These are phyloP conservation scores for Dysphania ambrosioides DNA, from an alignment of 148 eudicot species.

Conservation along the genomic window DNA sequence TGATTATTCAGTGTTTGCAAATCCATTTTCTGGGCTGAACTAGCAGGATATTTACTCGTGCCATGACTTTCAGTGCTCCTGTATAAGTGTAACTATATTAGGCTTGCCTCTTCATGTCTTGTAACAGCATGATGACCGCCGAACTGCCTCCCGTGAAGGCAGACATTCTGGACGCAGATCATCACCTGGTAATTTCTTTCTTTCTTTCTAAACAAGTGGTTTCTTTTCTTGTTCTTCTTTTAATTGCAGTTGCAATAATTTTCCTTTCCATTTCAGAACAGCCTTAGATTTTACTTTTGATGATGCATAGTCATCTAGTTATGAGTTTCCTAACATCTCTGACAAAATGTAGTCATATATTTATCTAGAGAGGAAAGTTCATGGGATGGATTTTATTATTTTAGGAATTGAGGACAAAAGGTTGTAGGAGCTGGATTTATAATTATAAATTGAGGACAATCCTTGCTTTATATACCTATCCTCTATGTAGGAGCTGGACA, in stretches of 20 bases:
- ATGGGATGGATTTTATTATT: not conserved
- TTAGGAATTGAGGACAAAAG: not conserved
- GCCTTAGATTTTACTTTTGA: conserved; percentile 2
- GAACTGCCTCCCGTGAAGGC: conserved; percentile 58
- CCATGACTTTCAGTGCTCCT: conserved; percentile 49
- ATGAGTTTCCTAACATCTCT: not conserved
- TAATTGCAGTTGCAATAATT: not conserved
- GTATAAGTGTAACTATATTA: conserved; percentile 61
- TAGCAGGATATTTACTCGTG: conserved; percentile 47
- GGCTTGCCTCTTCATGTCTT: conserved; percentile 94
- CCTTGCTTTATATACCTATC: no score
- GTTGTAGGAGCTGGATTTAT: no score
- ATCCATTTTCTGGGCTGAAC: conserved; percentile 45
- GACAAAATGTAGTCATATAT: not conserved
- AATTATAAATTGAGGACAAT: no score
- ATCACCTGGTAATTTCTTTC: conserved; percentile 54
- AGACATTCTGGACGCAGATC: conserved; percentile 51
- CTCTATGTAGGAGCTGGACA: no score
- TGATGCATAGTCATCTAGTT: not conserved
- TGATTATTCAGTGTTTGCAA: conserved; percentile 40
- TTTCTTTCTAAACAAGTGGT: not conserved
- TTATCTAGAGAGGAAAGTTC: not conserved
- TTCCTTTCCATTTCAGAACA: not conserved
- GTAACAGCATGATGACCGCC: conserved; percentile 89
- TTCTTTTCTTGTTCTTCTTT: not conserved